Conservation (phyloP, 2,329 filamentous ascomycete genomes). For the Atkinsonella hypoxylon region DNA sequence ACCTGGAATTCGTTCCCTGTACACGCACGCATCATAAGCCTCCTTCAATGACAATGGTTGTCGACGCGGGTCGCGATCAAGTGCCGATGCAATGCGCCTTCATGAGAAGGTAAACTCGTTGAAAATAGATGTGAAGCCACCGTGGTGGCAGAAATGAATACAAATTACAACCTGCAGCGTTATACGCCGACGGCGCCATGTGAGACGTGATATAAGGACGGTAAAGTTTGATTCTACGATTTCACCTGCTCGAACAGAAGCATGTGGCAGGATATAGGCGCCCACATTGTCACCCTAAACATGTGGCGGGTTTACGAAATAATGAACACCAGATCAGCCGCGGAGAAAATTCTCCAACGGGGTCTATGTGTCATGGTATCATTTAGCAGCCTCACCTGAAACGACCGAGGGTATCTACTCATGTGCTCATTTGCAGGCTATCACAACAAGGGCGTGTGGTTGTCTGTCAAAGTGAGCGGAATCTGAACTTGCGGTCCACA, state of each 20-base stretch:
- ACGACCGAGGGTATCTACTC: no score
- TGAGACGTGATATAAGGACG: no score
- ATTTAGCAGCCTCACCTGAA: no score
- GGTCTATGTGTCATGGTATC: no score
- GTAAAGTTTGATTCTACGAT: background rate
- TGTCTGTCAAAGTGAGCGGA: background rate
- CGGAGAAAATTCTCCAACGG: no score
- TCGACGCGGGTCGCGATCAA: background rate
- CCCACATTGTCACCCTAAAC: no score
- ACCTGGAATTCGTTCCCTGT: background rate
- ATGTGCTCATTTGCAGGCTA: no score
- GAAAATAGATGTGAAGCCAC: conserved; percentile 3
- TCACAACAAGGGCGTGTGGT: no score
- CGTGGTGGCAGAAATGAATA: conserved; percentile 4
- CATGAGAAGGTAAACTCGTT: background rate
- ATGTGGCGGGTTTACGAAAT: no score
- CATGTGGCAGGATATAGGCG: no score
- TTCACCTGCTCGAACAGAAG: background rate
- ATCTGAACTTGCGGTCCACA: background rate
- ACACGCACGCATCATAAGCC: background rate
- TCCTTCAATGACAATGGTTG: background rate
- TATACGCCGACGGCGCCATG: background rate
- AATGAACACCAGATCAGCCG: no score
- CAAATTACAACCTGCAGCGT: background rate
- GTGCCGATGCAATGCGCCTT: background rate